A percentile compares a stretch with the other conserved stretches of the same genome.
Conservation (phyloP, 768 basidiomycete species). For the Phylloporus arenicola region DNA sequence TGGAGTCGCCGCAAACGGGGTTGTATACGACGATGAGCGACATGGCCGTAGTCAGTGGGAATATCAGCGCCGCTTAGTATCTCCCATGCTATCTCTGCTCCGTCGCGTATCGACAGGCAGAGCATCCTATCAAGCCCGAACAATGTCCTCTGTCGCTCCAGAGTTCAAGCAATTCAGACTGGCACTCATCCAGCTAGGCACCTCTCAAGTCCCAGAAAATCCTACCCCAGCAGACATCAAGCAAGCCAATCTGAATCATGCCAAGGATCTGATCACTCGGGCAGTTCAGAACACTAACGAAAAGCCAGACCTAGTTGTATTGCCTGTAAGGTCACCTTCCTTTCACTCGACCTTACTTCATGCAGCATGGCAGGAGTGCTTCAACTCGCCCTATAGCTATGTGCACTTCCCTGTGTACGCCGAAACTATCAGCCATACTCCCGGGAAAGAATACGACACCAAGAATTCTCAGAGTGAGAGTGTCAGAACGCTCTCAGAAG, state of each 20-base stretch:
- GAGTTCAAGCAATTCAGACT: slow-evolving; percentile 72
- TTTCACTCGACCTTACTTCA: neutral
- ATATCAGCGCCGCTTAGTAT: neutral
- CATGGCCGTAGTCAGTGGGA: slow-evolving; percentile 27
- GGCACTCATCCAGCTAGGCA: slow-evolving; percentile 85
- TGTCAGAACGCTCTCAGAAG: slow-evolving; percentile 73
- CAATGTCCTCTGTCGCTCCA: slow-evolving; percentile 30
- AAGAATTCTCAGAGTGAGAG: slow-evolving; percentile 60
- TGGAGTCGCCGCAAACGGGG: slow-evolving; percentile 61
- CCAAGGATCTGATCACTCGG: slow-evolving; percentile 69
- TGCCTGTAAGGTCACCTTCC: slow-evolving; percentile 54
- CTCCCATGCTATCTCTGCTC: slow-evolving; percentile 12
- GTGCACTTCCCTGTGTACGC: slow-evolving; percentile 78
- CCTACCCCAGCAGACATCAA: slow-evolving; percentile 43
- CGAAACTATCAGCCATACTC: slow-evolving; percentile 64
- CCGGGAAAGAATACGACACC: slow-evolving; percentile 55
- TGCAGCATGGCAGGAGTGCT: slow-evolving; percentile 59
- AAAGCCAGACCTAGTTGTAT: slow-evolving; percentile 76
- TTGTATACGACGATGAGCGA: slow-evolving; percentile 66
- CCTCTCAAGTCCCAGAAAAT: slow-evolving; percentile 38
- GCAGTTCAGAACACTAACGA: slow-evolving; percentile 43
- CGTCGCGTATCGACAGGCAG: slow-evolving; percentile 6
- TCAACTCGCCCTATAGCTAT: slow-evolving; percentile 82
- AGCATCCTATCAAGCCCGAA: slow-evolving; percentile 3
- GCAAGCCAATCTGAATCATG: slow-evolving; percentile 73